Base-by-base conservation (phyloP, 345 rosid genomes). In the Melaleuca quinquenervia region DNA sequence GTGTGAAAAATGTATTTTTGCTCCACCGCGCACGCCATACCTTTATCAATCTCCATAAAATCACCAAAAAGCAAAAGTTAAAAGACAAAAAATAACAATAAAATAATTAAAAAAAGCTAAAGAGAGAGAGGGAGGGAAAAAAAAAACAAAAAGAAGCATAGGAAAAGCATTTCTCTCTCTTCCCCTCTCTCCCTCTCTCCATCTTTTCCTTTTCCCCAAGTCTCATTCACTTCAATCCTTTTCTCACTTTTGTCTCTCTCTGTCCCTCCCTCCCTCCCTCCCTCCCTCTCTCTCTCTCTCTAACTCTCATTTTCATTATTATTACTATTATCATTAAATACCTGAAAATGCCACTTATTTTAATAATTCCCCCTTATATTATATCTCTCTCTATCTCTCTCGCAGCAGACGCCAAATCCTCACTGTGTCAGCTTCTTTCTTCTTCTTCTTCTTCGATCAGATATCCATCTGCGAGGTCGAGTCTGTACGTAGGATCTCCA, bases 151-250 rank as follows among this genome's bases (percentile, higher is more conserved):
- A 48, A 50, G 83, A 86, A 86, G 36, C 41, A 51, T 27, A 21
- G 44, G 54, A 82, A 83, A 83, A 11, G 75, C 56, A 62, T 51
- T 45, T 86, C 20, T 85, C 44, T 53, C 76, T 53, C 70, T 52
- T 22, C 52, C 74, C 21, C 36, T 85, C 51, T 80, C 51, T 87
- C 76, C 50, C 45, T 82, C 88, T 45, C 82, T 53, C 85, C 45
- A 18, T 86, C 62, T 83, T 50, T 84, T 80, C 53, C 32, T 24
- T 48, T 86, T 88, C 84, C 62, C 85, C 50, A 84, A 87, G 89
- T 86, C 84, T 75, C 88, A 44, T 86, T 87, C 90, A 86, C 82
- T 86, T 45, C 86, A 55, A 90, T 87, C 92, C 84, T 87, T 89
- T 90, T 87, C 86, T 70, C 78, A 75, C 87, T 89, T 85, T 87